A percentile compares a stretch with the other conserved stretches of the same genome.
Conservation (phyloP, 257 asterid genomes). For the Ehretia macrophylla region DNA sequence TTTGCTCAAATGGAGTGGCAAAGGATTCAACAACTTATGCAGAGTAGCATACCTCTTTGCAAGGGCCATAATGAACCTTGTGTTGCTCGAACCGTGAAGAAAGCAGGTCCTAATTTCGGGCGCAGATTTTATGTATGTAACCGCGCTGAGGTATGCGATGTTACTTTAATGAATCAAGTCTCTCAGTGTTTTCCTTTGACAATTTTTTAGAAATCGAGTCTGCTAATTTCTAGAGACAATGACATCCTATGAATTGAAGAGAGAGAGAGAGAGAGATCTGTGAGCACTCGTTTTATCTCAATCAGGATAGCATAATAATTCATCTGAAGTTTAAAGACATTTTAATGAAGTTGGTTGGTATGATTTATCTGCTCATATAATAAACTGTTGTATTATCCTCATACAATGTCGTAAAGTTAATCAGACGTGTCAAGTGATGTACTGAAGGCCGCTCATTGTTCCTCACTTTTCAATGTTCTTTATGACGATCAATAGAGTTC, state of each 20-base stretch:
- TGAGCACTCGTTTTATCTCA: not conserved
- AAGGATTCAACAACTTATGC: slow-evolving; percentile 90
- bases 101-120: slow-evolving; percentile 82
- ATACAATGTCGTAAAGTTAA: no score
- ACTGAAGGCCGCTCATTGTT: no score
- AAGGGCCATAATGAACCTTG: slow-evolving; percentile 95
- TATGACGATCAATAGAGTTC: no score
- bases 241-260: not conserved
- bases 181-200: slow-evolving; percentile 1
- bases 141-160: slow-evolving; percentile 76
- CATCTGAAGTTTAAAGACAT: no score
- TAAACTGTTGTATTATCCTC: not conserved
- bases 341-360: not conserved
- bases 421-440: no score
- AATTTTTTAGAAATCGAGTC: slow-evolving; percentile 11
- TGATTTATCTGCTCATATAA: not conserved
- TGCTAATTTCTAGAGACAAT: not conserved
- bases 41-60: slow-evolving; percentile 83
- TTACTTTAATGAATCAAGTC: slow-evolving; percentile 5
- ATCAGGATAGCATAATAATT: no score
- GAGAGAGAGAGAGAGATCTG: no score
- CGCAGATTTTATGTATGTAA: slow-evolving; percentile 87
- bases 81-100: slow-evolving; percentile 85
- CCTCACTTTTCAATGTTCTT: no score
- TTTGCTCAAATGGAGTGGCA: slow-evolving; percentile 81